Conservation (phyloP, 768 basidiomycete genomes). For the Kwoniella pini region DNA sequence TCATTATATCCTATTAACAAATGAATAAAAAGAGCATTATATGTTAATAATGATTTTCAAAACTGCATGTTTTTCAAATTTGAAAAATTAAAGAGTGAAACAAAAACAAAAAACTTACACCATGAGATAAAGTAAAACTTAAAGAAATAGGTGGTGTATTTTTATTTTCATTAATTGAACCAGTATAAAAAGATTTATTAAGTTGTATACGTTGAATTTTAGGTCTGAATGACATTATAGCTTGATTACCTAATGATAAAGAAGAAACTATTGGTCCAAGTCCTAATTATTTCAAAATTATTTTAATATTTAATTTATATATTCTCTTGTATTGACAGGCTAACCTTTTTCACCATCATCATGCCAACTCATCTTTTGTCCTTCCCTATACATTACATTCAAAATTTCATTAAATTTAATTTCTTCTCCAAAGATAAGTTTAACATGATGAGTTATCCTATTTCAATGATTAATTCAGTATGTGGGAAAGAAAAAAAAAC, state of each 20-base stretch:
- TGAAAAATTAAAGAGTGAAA: too few species aligned
- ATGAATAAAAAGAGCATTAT: slow-evolving; percentile 2
- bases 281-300: too few species aligned
- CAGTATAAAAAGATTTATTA: slow-evolving; percentile 12
- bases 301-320: too few species aligned
- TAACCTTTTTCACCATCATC: slow-evolving; percentile 52
- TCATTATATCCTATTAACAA: slow-evolving; percentile 34
- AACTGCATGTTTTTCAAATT: too few species aligned
- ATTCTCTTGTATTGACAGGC: too few species aligned
- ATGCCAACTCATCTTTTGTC: slow-evolving; percentile 50
- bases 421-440: slow-evolving; percentile 12
- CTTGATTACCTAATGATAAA: slow-evolving; percentile 46
- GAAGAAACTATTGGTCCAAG: slow-evolving; percentile 49
- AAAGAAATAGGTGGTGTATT: slow-evolving; percentile 15
- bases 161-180: background rate
- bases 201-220: slow-evolving; percentile 32
- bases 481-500: too few species aligned
- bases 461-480: background rate
- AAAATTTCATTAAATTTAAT: slow-evolving; percentile 51
- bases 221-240: slow-evolving; percentile 46
- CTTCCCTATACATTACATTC: slow-evolving; percentile 37
- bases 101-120: slow-evolving; percentile 29
- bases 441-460: slow-evolving; percentile 21
- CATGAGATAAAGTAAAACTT: slow-evolving; percentile 36
- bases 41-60: too few species aligned